phyloP scores from a whole-genome alignment of 2,329 filamentous ascomycete genomes.

The Xylaria hypoxylon region DNA sequence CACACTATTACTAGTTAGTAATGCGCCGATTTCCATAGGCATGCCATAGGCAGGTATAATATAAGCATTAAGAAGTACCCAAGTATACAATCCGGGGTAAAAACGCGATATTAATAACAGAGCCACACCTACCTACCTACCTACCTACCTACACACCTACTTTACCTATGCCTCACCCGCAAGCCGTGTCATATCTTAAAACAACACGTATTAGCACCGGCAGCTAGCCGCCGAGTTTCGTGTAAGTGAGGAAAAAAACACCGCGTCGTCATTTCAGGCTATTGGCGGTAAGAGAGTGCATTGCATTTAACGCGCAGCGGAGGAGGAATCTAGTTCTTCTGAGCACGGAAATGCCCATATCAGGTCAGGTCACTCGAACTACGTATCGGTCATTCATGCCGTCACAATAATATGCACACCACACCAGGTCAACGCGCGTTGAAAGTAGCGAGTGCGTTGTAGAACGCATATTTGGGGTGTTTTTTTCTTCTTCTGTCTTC shows the following conservation, averaged over 20 bases:
- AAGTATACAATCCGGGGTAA: not conserved
- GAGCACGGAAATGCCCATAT: no score
- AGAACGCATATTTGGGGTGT: no score
- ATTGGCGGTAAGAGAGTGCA: not conserved
- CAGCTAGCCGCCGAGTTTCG: conserved; percentile 15
- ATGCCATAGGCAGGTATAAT: not conserved
- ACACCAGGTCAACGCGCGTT: no score
- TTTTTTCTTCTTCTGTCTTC: not conserved
- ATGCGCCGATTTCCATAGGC: no score
- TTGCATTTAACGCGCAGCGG: not conserved
- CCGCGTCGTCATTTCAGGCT: not conserved
- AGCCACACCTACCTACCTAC: not conserved
- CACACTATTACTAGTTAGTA: no score
- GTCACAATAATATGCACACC: no score
- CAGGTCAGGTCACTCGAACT: no score
- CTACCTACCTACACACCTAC: not conserved
- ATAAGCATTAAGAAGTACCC: no score
- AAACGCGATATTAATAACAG: conserved; percentile 5
- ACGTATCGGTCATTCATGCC: no score
- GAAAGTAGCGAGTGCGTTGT: not conserved
- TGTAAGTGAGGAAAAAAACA: not conserved
- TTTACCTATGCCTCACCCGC: not conserved
- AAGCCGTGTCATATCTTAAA: not conserved
- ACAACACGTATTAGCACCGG: conserved; percentile 14
- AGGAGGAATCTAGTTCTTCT: no score